Conservation (phyloP, 208 protist genomes). For the Acanthamoeba castellanii region DNA sequence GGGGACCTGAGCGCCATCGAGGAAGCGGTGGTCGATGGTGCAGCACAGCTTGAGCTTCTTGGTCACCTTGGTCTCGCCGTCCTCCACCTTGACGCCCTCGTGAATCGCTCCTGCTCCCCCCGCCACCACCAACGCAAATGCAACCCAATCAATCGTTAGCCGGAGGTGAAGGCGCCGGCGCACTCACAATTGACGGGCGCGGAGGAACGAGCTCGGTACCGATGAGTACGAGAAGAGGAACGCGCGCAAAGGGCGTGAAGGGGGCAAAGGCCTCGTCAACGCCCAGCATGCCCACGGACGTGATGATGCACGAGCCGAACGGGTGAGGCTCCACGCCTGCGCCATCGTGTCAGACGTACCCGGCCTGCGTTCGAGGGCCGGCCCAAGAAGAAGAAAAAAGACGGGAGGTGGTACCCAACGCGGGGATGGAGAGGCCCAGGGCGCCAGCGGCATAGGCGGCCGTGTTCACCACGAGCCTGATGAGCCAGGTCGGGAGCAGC, state of each 20-base stretch:
- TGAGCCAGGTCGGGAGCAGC: constrained; percentile 43
- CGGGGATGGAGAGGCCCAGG: constrained; percentile 28
- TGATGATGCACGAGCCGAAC: constrained; percentile 70
- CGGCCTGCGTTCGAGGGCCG: no score
- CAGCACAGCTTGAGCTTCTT: constrained; percentile 65
- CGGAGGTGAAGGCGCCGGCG: no score
- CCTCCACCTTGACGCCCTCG: constrained; percentile 64
- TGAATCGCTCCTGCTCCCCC: not conserved
- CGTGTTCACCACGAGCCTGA: constrained; percentile 47
- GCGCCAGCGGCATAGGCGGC: constrained; percentile 46
- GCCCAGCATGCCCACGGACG: constrained; percentile 66
- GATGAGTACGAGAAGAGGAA: constrained; percentile 62
- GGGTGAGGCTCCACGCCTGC: constrained; percentile 52
- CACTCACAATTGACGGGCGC: not conserved
- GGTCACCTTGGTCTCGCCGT: constrained; percentile 31
- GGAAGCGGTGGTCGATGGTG: constrained; percentile 69
- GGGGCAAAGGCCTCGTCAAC: constrained; percentile 67
- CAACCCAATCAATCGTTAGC: not conserved
- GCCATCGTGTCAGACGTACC: no score
- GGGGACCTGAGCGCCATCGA: constrained; percentile 35
- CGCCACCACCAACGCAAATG: not conserved
- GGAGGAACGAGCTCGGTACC: not conserved
- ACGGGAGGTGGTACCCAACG: not conserved
- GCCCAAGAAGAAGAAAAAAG: not conserved
- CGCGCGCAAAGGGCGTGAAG: constrained; percentile 61